These are phyloP conservation scores for Prototheca wickerhamii DNA, from an alignment of 163 green algal genomes.

Conservation along the genomic window DNA sequence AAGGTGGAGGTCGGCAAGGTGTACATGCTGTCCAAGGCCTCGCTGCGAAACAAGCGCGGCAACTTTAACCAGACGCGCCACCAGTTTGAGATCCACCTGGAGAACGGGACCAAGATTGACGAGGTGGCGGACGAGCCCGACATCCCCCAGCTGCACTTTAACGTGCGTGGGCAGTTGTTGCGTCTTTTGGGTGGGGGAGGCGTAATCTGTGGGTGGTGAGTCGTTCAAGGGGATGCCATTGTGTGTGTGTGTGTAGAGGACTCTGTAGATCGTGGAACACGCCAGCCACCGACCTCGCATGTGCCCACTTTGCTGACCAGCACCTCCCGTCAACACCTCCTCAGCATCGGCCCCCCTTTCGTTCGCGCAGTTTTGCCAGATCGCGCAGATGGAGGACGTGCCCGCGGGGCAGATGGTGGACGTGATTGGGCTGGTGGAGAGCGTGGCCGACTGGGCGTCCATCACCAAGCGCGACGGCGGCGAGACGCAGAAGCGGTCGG, in stretches of 20 bases:
- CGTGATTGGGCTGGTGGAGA: slow-evolving; percentile 77
- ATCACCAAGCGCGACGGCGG: slow-evolving; percentile 59
- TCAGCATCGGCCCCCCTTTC: neutral
- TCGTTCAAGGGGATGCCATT: too few species aligned
- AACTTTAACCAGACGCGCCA: slow-evolving; percentile 66
- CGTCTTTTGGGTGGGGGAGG: too few species aligned
- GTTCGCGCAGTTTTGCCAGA: slow-evolving; percentile 54
- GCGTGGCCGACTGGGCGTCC: slow-evolving; percentile 36
- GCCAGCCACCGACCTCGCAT: too few species aligned
- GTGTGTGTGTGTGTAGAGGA: too few species aligned
- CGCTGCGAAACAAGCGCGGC: slow-evolving; percentile 66
- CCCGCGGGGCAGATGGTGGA: slow-evolving; percentile 66
- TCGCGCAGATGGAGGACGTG: slow-evolving; percentile 56
- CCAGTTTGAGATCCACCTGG: slow-evolving; percentile 87
- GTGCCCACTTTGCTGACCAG: neutral
- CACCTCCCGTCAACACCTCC: neutral
- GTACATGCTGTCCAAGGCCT: slow-evolving; percentile 77
- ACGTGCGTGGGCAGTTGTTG: slow-evolving; percentile 30
- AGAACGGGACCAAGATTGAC: slow-evolving; percentile 55
- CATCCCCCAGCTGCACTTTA: slow-evolving; percentile 75
- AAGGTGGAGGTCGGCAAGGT: slow-evolving; percentile 49
- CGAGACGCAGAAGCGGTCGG: slow-evolving; percentile 65
- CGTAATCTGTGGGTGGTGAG: too few species aligned
- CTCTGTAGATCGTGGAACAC: too few species aligned
- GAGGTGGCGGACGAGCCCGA: slow-evolving; percentile 37